Conservation (phyloP, 371 early-diverging fungal species). For the Lichtheimia ornata region DNA sequence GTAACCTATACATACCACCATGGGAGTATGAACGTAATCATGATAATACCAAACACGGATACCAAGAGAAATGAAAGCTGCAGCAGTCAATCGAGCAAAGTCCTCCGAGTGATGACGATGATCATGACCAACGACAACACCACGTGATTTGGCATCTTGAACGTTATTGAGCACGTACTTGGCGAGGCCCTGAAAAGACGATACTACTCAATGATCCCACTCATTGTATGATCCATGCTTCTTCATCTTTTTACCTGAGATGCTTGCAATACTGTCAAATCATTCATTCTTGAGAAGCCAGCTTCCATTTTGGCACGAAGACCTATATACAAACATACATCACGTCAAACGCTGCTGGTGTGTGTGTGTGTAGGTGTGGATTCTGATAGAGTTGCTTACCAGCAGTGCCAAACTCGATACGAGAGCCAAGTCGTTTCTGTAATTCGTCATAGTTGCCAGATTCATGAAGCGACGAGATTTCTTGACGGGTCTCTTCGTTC, state of each 20-base stretch:
- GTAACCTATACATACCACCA: conserved; percentile 58
- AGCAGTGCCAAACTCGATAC: conserved; percentile 91
- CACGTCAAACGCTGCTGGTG: background rate
- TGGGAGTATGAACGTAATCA: conserved; percentile 83
- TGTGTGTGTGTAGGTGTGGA: background rate
- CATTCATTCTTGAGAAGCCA: conserved; percentile 95
- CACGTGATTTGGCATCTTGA: conserved; percentile 56
- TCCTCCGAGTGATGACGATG: conserved; percentile 86
- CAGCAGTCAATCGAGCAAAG: conserved; percentile 88
- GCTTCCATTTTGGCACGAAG: conserved; percentile 93
- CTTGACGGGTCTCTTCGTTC: conserved; percentile 71
- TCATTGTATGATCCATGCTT: background rate
- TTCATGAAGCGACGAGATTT: conserved; percentile 58
- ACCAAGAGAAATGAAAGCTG: conserved; percentile 80
- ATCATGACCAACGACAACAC: conserved; percentile 95
- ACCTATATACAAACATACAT: conserved; percentile 54
- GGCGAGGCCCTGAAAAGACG: conserved; percentile 52
- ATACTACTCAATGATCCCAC: background rate
- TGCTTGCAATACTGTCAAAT: conserved; percentile 90
- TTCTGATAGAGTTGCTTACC: conserved; percentile 37
- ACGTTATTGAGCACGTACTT: conserved; percentile 59
- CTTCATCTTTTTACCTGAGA: conserved; percentile 64
- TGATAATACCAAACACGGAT: conserved; percentile 84
- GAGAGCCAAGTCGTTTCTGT: conserved; percentile 65
- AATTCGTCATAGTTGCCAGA: conserved; percentile 59